A percentile compares a stretch with the other conserved stretches of the same genome.
Evolutionary conservation across 169 alveolate species (phyloP).

Genomic region (Cryptosporidium sp.): DNA sequence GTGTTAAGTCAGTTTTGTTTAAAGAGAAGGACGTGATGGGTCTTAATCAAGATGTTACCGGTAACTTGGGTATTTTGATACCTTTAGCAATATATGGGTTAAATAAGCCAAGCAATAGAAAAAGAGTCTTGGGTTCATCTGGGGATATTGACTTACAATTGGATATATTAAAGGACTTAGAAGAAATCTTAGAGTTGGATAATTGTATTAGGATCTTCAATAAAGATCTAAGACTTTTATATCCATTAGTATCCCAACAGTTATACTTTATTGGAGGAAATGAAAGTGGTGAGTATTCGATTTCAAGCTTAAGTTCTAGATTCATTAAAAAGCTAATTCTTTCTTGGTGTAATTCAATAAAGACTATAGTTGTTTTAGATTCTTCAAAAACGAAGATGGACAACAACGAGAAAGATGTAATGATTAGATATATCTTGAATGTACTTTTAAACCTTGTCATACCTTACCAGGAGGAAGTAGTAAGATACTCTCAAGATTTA

Average conservation of each 20-base stretch:
- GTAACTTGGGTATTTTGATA: not conserved
- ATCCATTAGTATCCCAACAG: slow-evolving; percentile 22
- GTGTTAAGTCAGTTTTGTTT: not conserved
- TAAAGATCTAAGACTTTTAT: not conserved
- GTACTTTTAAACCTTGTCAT: slow-evolving; percentile 3
- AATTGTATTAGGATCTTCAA: not conserved
- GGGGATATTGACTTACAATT: slow-evolving; percentile 27
- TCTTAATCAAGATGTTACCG: not conserved
- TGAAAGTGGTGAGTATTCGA: slow-evolving; percentile 15
- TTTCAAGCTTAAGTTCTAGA: slow-evolving; percentile 5
- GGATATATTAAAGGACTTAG: slow-evolving; percentile 13
- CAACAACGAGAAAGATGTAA: not conserved
- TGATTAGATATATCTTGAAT: not conserved
- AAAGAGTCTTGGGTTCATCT: slow-evolving; percentile 7
- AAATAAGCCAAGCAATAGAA: not conserved
- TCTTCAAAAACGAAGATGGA: too few species aligned
- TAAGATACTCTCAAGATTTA: slow-evolving; percentile 27
- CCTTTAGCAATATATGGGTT: slow-evolving; percentile 19
- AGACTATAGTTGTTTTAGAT: not conserved
- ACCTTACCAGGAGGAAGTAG: slow-evolving; percentile 30
- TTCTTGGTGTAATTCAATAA: slow-evolving; percentile 33
- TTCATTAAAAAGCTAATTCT: not conserved
- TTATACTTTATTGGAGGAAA: slow-evolving; percentile 28
- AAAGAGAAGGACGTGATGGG: not conserved
- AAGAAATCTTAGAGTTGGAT: not conserved